Evolutionary conservation across 2,329 filamentous ascomycete species (phyloP), one percentile per base, ranked within the genome.

Genomic region (Microdochium paspali): DNA sequence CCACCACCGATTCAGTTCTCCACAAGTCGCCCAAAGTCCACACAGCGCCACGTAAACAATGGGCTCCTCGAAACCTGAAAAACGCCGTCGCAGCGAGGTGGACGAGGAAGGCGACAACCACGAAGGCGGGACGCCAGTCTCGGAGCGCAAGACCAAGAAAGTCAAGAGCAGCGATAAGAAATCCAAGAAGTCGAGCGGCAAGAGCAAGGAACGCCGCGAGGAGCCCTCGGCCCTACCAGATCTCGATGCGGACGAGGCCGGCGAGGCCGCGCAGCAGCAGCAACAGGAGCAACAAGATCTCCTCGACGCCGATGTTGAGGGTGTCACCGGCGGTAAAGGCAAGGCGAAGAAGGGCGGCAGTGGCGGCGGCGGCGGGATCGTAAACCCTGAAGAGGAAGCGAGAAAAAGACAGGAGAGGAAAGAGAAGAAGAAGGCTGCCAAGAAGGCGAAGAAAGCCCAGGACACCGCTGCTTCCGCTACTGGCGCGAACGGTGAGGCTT

Each of bases 381-480:
- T n/a, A n/a, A n/a, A n/a, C n/a, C n/a, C n/a, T n/a, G n/a, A n/a
- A n/a, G n/a, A n/a, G n/a, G n/a, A n/a, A n/a, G n/a, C n/a, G n/a
- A n/a, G n/a, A n/a, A n/a, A n/a, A n/a, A n/a, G n/a, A n/a, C n/a
- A n/a, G n/a, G n/a, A n/a, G 56, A 28, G 56, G 56, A 21, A 40
- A 40, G 35, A 21, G 53, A 57, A 61, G 56, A 58, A 56, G 51
- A 61, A 60, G 54, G 42, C 56, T 39, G 52, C 58, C 45, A 55
- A 53, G 48, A 55, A 53, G 35, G 55, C 55, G 26, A 55, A 53
- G 44, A 56, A 57, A 44, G 40, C 51, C 3, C 61, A 64, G 43
- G 63, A 67, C 49, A 58, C 59, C 46, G 53, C 56, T 52, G 51
- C 35, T 43, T n/a, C n/a, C n/a, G n/a, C n/a, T n/a, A n/a, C n/a